Base-by-base conservation (phyloP, 805 yeast genomes). In the Monosporozyma aerobia region DNA sequence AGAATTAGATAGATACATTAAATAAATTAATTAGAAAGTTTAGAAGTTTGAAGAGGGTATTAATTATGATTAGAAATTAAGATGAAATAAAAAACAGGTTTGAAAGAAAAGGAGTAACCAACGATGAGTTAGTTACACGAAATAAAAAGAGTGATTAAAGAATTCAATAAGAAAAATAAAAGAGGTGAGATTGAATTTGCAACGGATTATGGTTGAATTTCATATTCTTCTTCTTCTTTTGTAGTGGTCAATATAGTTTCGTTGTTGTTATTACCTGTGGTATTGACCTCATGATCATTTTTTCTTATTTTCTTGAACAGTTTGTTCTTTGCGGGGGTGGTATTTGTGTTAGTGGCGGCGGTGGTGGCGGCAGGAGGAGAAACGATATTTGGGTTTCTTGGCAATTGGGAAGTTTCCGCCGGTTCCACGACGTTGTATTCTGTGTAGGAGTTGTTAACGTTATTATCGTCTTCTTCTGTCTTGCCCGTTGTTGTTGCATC, bases 401-500 rank as follows among this genome's bases (percentile, higher is more conserved):
- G 43, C 19, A 39, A 16, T 39, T 39, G 43, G 8, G 43, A 39
- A 19, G 43, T 39, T 39, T 39, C 25, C 3, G 25, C 43, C 5
- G 43, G 43, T 2, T 19, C 25, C 2, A 19, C 25, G 19, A 19
- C 25, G 50, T 57, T 19, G 55, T 47, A 44, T 51, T 52, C n/a
- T 23, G 9, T 29, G 7, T 11, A n/a, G 2, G 45, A 13, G 8
- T 14, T 27, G 29, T 27, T 27, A 27, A 27, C 29, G 29, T 27
- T 6, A 6, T 27, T 6, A 6, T 27, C 29, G 29, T 27, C 48
- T 13, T 35, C 39, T 4, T 35, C 16, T 4, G 39, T 35, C 39
- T 35, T 35, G 5, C 16, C 39, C 14, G 39, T 35, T 9, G 32
- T 32, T 9, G 32, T 32, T 9, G n/a, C 19, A n/a, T 33, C n/a